Percentiles rank a stretch among this genome's conserved stretches.
Evolutionary conservation across 192 early-diverging fungal species (phyloP).

Genomic region (Backusella parvicylindrica): DNA sequence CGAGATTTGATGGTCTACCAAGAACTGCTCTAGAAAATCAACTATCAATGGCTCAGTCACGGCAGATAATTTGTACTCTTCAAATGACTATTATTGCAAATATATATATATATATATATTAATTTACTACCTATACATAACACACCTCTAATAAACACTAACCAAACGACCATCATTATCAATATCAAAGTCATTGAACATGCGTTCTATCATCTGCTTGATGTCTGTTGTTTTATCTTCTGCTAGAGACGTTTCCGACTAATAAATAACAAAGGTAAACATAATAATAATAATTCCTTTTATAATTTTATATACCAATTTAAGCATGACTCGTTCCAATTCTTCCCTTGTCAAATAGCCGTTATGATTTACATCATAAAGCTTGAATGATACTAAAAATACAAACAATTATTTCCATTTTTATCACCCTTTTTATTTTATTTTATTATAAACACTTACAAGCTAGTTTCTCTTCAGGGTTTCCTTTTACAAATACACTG

Average conservation of each 20-base stretch:
- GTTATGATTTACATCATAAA: slow-evolving; percentile 78
- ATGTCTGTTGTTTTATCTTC: slow-evolving; percentile 69
- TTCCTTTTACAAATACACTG: slow-evolving; percentile 73
- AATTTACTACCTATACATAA: not conserved
- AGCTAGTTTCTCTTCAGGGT: slow-evolving; percentile 51
- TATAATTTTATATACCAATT: slow-evolving; percentile 53
- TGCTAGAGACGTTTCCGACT: slow-evolving; percentile 45
- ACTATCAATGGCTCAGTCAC: slow-evolving; percentile 77
- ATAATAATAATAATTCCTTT: not conserved
- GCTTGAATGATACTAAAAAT: slow-evolving; percentile 66
- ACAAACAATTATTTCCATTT: not conserved
- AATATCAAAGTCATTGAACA: slow-evolving; percentile 79
- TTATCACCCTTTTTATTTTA: not conserved
- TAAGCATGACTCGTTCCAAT: slow-evolving; percentile 65
- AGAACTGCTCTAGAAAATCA: slow-evolving; percentile 76
- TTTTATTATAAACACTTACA: slow-evolving; percentile 16
- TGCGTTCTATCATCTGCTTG: slow-evolving; percentile 58
- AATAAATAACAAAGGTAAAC: not conserved
- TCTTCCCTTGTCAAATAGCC: slow-evolving; percentile 71
- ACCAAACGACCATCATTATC: slow-evolving; percentile 77
- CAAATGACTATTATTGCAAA: slow-evolving; percentile 47
- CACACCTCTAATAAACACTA: not conserved
- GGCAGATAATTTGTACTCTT: slow-evolving; percentile 75
- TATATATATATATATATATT: slow-evolving; percentile 15
- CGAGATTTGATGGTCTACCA: slow-evolving; percentile 49